These are phyloP conservation scores for Isatis lusitanica DNA, from an alignment of 441 rosid genomes.

Conservation along the genomic window DNA sequence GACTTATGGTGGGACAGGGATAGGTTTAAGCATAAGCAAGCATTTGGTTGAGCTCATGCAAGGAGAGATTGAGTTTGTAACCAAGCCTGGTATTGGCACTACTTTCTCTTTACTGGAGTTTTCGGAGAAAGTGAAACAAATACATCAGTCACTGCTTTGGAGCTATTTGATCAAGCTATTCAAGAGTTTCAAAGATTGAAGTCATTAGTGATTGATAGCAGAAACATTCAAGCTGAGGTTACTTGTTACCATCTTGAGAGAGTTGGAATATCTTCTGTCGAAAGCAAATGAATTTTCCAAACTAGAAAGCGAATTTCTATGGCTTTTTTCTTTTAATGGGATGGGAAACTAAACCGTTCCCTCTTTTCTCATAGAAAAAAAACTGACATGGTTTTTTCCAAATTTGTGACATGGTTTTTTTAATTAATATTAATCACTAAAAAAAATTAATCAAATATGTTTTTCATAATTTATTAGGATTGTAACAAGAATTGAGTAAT, in stretches of 20 bases:
- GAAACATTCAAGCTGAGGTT: slow-evolving; percentile 78
- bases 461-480: too few species aligned
- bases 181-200: slow-evolving; percentile 59
- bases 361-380: too few species aligned
- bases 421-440: too few species aligned
- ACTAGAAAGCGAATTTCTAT: too few species aligned
- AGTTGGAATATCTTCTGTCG: slow-evolving; percentile 55
- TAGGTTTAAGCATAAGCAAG: slow-evolving; percentile 92
- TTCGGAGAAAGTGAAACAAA: slow-evolving; percentile 54
- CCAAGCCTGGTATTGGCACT: slow-evolving; percentile 75
- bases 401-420: too few species aligned
- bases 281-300: too few species aligned
- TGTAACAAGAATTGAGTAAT: too few species aligned
- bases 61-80: slow-evolving; percentile 91
- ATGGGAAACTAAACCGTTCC: too few species aligned
- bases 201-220: slow-evolving; percentile 77
- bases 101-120: slow-evolving; percentile 79
- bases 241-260: slow-evolving; percentile 77
- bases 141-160: slow-evolving; percentile 51
- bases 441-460: too few species aligned
- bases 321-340: too few species aligned
- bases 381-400: too few species aligned
- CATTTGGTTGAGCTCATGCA: slow-evolving; percentile 91
- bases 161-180: slow-evolving; percentile 19
- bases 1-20: slow-evolving; percentile 95